Percentiles rank a stretch among this genome's conserved stretches.
Evolutionary conservation across 768 basidiomycete genomes (phyloP).

Genomic region (Holtermanniella nyarrowii): DNA sequence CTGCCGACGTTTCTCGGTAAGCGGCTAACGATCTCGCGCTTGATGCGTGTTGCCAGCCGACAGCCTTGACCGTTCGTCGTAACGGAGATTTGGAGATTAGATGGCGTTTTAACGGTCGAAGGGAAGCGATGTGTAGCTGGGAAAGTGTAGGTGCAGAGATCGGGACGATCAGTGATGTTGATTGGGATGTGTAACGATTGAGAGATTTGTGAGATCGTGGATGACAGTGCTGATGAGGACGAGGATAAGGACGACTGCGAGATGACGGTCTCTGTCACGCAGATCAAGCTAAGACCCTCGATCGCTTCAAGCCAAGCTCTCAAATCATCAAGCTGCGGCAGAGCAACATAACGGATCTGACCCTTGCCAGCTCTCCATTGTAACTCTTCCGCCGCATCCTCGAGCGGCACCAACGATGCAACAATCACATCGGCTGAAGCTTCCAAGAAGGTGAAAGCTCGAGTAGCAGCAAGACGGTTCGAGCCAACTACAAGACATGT

Average conservation of each 20-base stretch:
- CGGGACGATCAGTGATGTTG: slow-evolving; percentile 78
- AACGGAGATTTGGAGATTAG: slow-evolving; percentile 55
- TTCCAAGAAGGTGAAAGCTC: slow-evolving; percentile 71
- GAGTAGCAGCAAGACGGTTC: slow-evolving; percentile 67
- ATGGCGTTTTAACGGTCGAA: slow-evolving; percentile 38
- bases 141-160: slow-evolving; percentile 82
- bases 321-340: not conserved
- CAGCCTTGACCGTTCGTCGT: slow-evolving; percentile 91
- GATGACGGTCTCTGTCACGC: slow-evolving; percentile 69
- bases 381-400: slow-evolving; percentile 59
- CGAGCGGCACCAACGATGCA: slow-evolving; percentile 46
- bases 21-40: slow-evolving; percentile 64
- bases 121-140: slow-evolving; percentile 72
- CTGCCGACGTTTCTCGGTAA: slow-evolving; percentile 62
- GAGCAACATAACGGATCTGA: slow-evolving; percentile 55
- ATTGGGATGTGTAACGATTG: slow-evolving; percentile 53
- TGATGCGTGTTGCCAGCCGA: slow-evolving; percentile 64
- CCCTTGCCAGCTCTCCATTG: slow-evolving; percentile 51
- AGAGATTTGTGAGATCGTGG: not conserved
- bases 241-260: slow-evolving; percentile 45
- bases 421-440: slow-evolving; percentile 63
- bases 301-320: slow-evolving; percentile 20
- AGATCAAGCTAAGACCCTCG: slow-evolving; percentile 50
- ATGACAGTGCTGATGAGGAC: slow-evolving; percentile 44
- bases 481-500: slow-evolving; percentile 65